These are phyloP conservation scores for Fusarium incarnatum DNA, from an alignment of 2,329 filamentous ascomycete genomes.

Conservation along the genomic window DNA sequence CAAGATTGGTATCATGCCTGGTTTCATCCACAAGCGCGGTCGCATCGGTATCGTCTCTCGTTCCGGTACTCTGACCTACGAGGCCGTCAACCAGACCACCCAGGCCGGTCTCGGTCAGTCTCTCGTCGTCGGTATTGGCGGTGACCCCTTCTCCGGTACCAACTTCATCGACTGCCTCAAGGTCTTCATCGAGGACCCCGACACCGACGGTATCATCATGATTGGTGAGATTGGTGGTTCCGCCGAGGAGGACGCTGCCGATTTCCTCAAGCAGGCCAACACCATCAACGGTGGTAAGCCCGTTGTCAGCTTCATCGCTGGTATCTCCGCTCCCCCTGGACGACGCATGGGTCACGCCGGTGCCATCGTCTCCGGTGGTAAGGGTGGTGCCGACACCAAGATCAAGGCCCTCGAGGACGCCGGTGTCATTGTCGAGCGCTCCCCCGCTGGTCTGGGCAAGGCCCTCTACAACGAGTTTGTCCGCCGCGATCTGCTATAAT, in stretches of 20 bases:
- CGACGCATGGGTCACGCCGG: constrained; percentile 99
- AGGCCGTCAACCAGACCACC: constrained; percentile 99
- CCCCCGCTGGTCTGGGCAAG: constrained; percentile 91
- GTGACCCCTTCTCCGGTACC: constrained; percentile 98
- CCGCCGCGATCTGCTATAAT: constrained; percentile 91
- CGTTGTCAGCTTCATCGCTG: constrained; percentile 97
- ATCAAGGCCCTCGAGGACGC: constrained; percentile 93
- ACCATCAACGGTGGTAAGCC: constrained; percentile 87
- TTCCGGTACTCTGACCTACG: constrained; percentile 98
- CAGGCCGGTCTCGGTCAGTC: constrained; percentile 97
- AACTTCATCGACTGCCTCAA: constrained; percentile 99
- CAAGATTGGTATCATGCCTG: constrained; percentile 99
- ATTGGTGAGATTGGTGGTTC: constrained; percentile 99
- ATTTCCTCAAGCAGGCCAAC: constrained; percentile 94
- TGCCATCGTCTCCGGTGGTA: constrained; percentile 96
- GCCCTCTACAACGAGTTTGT: constrained; percentile 95
- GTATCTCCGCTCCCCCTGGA: constrained; percentile 96
- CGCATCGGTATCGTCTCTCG: constrained; percentile 98
- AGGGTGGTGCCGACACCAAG: constrained; percentile 98
- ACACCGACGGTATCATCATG: constrained; percentile 99
- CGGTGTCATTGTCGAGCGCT: constrained; percentile 96
- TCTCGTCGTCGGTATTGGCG: constrained; percentile 96
- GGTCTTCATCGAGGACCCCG: constrained; percentile 94
- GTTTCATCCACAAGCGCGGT: constrained; percentile 99
- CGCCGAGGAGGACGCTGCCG: constrained; percentile 97